phyloP scores from a whole-genome alignment of 495 filamentous ascomycete genomes.

The Penicillium ochrochloron region DNA sequence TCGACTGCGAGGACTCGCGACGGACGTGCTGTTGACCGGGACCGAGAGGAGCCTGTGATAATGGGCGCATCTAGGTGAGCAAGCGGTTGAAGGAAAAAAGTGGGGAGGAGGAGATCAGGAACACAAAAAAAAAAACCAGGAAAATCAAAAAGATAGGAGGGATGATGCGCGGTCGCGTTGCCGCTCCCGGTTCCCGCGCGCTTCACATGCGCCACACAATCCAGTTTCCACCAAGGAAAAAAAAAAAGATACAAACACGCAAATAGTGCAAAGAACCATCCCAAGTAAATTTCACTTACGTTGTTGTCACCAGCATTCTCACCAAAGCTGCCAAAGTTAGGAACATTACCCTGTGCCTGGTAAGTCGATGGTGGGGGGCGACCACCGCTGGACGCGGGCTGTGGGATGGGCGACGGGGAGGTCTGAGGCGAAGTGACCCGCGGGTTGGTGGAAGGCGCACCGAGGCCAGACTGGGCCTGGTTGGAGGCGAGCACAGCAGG shows the following conservation, averaged over 20 bases:
- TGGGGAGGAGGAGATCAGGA: conserved; percentile 8
- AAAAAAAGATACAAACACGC: conserved; percentile 14
- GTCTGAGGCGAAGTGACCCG: conserved; percentile 71
- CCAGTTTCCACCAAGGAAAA: conserved; percentile 12
- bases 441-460: conserved; percentile 66
- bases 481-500: conserved; percentile 51
- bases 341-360: conserved; percentile 62
- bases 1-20: conserved; percentile 80
- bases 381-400: conserved; percentile 82
- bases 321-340: conserved; percentile 84
- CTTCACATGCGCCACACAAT: conserved; percentile 13
- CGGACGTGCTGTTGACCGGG: conserved; percentile 75
- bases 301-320: conserved; percentile 62
- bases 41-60: conserved; percentile 62
- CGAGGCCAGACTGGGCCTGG: conserved; percentile 55
- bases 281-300: conserved; percentile 56
- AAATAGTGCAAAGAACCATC: neutral
- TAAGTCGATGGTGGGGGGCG: conserved; percentile 72
- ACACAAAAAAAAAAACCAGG: conserved; percentile 3
- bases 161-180: conserved; percentile 20
- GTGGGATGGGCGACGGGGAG: conserved; percentile 89
- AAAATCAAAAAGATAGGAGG: conserved; percentile 6
- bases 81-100: conserved; percentile 20
- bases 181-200: conserved; percentile 2
- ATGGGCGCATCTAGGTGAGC: conserved; percentile 61